A percentile compares a stretch with the other conserved stretches of the same genome.
These are phyloP conservation scores for Arthrobotrys entomopaga DNA, from an alignment of 2,329 filamentous ascomycete species.

Conservation along the genomic window DNA sequence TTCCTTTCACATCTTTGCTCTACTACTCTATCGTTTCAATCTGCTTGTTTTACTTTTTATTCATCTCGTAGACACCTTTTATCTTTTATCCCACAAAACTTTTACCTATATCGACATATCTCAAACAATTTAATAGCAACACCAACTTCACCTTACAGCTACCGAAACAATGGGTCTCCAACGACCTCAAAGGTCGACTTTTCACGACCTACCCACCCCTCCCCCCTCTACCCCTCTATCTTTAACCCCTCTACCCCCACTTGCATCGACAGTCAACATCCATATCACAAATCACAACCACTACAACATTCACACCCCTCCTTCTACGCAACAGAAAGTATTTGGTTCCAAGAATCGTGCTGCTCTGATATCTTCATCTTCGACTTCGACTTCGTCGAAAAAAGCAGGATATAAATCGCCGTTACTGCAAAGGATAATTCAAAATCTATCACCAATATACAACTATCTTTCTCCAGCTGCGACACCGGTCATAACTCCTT, in stretches of 20 bases:
- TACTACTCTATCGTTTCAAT: slow-evolving; percentile 50
- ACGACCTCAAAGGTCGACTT: slow-evolving; percentile 20
- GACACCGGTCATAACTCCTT: slow-evolving; percentile 19
- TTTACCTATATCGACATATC: slow-evolving; percentile 9
- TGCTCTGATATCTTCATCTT: slow-evolving; percentile 8
- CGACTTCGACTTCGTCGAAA: slow-evolving; percentile 13
- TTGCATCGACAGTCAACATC: slow-evolving; percentile 45
- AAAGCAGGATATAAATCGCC: slow-evolving; percentile 32
- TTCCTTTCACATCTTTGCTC: slow-evolving; percentile 42
- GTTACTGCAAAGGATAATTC: slow-evolving; percentile 35
- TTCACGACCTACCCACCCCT: slow-evolving; percentile 24
- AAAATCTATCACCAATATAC: slow-evolving; percentile 40
- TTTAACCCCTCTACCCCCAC: slow-evolving; percentile 14
- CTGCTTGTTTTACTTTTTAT: slow-evolving; percentile 52
- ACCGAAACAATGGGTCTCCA: slow-evolving; percentile 40
- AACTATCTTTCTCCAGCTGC: slow-evolving; percentile 26
- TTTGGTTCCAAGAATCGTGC: slow-evolving; percentile 9
- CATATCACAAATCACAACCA: slow-evolving; percentile 47
- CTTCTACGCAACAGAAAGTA: slow-evolving; percentile 12
- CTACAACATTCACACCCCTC: slow-evolving; percentile 34
- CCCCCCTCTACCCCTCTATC: slow-evolving; percentile 41
- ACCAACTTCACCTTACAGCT: not conserved
- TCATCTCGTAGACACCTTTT: slow-evolving; percentile 31
- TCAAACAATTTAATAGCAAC: slow-evolving; percentile 26
- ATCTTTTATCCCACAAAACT: slow-evolving; percentile 2